Evolutionary conservation across 2,329 filamentous ascomycete species (phyloP).

Genomic region (Sporothrix humicola): DNA sequence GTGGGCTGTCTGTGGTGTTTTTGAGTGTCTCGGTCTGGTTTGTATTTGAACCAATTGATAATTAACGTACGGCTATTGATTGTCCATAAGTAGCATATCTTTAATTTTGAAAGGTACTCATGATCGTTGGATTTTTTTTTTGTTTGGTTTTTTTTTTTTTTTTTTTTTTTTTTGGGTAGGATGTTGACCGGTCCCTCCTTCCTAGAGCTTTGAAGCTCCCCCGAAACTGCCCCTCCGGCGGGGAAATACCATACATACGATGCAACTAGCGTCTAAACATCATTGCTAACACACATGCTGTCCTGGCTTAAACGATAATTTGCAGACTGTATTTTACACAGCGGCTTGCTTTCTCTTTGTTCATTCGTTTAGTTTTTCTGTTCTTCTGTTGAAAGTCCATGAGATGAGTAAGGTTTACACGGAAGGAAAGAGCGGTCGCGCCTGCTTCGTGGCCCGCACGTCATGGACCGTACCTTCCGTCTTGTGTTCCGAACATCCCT

Average conservation of each 20-base stretch:
- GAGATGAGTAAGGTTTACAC: slow-evolving; percentile 10
- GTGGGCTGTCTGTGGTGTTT: background rate
- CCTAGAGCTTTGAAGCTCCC: background rate
- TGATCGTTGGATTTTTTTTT: background rate
- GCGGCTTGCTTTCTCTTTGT: background rate
- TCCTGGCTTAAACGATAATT: background rate
- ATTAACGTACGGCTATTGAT: background rate
- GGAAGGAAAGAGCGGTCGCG: background rate
- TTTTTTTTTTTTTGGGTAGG: background rate
- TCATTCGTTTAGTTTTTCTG: background rate
- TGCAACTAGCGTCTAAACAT: slow-evolving; percentile 14
- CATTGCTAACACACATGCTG: background rate
- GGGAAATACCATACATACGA: slow-evolving; percentile 19
- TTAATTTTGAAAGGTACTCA: too few species aligned
- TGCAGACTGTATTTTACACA: background rate
- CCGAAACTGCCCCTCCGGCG: slow-evolving; percentile 5
- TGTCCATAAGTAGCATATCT: too few species aligned
- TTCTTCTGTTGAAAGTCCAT: background rate
- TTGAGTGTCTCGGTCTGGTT: background rate
- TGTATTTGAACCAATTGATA: background rate
- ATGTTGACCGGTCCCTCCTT: background rate
- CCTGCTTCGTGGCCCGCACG: background rate
- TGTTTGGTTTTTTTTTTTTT: too few species aligned
- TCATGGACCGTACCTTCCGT: slow-evolving; percentile 10
- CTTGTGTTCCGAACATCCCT: background rate